phyloP scores from a whole-genome alignment of 352 stramenopile species.

The Globisporangium parvum region DNA sequence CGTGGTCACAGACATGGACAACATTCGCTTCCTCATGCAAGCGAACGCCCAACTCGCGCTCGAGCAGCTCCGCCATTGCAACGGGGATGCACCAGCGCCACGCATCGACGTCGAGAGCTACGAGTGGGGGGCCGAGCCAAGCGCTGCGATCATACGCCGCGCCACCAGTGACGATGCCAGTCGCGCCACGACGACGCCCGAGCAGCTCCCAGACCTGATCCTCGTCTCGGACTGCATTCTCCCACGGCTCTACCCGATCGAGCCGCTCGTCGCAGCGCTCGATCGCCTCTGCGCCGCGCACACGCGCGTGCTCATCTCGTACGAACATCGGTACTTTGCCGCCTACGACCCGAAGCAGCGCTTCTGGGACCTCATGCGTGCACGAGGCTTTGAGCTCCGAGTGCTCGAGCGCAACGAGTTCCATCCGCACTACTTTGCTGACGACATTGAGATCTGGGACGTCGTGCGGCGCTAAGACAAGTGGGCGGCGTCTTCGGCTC shows the following conservation, averaged over 20 bases:
- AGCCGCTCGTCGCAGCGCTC: conserved; percentile 89
- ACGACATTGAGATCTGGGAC: conserved; percentile 90
- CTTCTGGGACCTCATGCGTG: conserved; percentile 72
- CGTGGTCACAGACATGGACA: conserved; percentile 88
- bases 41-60: conserved; percentile 73
- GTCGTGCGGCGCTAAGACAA: conserved; percentile 15
- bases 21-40: conserved; percentile 85
- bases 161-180: background rate
- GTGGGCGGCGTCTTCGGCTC: background rate
- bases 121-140: conserved; percentile 80
- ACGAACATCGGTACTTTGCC: conserved; percentile 82
- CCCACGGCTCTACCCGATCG: conserved; percentile 94
- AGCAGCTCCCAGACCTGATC: conserved; percentile 63
- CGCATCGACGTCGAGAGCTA: conserved; percentile 75
- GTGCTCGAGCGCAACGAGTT: conserved; percentile 48
- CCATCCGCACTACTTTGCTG: conserved; percentile 66
- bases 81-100: conserved; percentile 11
- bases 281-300: conserved; percentile 45
- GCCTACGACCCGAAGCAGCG: conserved; percentile 71
- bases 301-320: conserved; percentile 77
- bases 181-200: background rate
- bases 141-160: conserved; percentile 21
- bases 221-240: conserved; percentile 95
- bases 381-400: conserved; percentile 39
- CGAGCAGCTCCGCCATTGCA: conserved; percentile 18